These are phyloP conservation scores for Blastobotrys buckinghamii DNA, from an alignment of 1,139 yeast species.

Conservation along the genomic window DNA sequence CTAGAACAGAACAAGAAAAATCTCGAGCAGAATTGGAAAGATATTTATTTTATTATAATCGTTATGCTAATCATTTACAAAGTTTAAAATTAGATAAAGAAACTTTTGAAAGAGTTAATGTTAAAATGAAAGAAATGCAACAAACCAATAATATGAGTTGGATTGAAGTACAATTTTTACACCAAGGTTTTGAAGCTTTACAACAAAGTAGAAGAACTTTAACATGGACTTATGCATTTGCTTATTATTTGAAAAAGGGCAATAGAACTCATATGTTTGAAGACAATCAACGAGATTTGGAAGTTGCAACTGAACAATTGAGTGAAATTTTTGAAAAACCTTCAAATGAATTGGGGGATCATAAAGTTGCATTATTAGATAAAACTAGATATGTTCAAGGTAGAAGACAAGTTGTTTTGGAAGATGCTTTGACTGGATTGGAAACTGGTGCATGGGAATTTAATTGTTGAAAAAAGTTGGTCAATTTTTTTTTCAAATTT, in stretches of 20 bases:
- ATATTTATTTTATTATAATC: constrained; percentile 70
- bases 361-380: constrained; percentile 33
- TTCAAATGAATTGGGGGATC: constrained; percentile 28
- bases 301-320: constrained; percentile 70
- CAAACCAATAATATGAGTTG: constrained; percentile 64
- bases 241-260: constrained; percentile 55
- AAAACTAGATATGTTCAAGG: constrained; percentile 34
- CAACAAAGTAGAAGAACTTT: constrained; percentile 68
- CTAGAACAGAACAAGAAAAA: constrained; percentile 33
- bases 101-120: constrained; percentile 57
- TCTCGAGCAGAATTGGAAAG: constrained; percentile 46
- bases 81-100: constrained; percentile 70
- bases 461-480: constrained; percentile 8
- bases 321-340: constrained; percentile 55
- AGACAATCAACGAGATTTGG: constrained; percentile 64
- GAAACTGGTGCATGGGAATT: constrained; percentile 33
- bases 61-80: constrained; percentile 71
- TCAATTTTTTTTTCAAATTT: neutral
- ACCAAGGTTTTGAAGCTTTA: constrained; percentile 62
- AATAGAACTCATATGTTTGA: constrained; percentile 52
- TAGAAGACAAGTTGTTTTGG: constrained; percentile 32
- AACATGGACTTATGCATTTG: constrained; percentile 89
- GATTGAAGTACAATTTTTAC: constrained; percentile 84
- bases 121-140: constrained; percentile 60
- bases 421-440: constrained; percentile 33